Conservation (phyloP, 1,284 basidiomycete genomes). For the Cryptococcus sp. region DNA sequence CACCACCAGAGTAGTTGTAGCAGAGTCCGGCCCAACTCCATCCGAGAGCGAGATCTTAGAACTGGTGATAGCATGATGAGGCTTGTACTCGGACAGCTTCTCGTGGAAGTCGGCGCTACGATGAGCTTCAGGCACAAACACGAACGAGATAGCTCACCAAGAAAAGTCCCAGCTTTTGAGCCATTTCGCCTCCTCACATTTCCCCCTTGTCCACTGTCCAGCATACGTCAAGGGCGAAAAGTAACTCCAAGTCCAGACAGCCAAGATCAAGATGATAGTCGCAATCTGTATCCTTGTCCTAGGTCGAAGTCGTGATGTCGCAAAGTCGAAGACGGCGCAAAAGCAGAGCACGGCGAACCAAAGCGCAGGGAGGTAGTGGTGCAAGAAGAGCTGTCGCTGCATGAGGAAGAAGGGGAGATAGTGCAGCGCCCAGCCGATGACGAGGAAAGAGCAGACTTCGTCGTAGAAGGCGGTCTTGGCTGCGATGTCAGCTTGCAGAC, state of each 20-base stretch:
- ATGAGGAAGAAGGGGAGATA: conserved; percentile 96
- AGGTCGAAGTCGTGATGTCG: conserved; percentile 71
- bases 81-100: conserved; percentile 29
- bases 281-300: conserved; percentile 73
- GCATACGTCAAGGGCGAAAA: conserved; percentile 85
- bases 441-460: conserved; percentile 79
- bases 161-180: conserved; percentile 92
- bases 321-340: conserved; percentile 75
- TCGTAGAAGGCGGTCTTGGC: conserved; percentile 90
- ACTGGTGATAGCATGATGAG: conserved; percentile 12
- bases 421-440: conserved; percentile 89
- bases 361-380: conserved; percentile 93
- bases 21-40: conserved; percentile 13
- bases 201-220: conserved; percentile 71
- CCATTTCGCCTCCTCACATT: conserved; percentile 77
- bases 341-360: conserved; percentile 85
- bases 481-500: conserved; percentile 36
- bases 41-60: conserved; percentile 22
- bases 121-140: not conserved
- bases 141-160: conserved; percentile 58
- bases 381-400: conserved; percentile 90
- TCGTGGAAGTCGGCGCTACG: conserved; percentile 36
- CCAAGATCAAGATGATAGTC: conserved; percentile 63
- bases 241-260: conserved; percentile 70
- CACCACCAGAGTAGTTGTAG: conserved; percentile 27